phyloP scores from a whole-genome alignment of 2,329 filamentous ascomycete genomes.

The Nothophaeocryptopus gaeumannii region DNA sequence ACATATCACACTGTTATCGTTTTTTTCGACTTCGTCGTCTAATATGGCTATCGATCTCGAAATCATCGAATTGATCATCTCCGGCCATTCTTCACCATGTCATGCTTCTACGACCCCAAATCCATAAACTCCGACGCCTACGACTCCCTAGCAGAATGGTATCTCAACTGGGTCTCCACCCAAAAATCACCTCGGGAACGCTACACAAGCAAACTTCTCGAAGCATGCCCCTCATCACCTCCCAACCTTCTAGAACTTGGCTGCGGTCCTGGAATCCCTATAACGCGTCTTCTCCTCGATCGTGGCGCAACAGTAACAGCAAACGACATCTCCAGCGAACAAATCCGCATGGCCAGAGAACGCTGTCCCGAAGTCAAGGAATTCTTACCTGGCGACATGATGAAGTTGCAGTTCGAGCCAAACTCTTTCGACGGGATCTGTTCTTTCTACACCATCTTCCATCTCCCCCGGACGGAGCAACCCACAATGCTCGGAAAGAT shows the following conservation, averaged over 20 bases:
- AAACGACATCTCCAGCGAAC: slow-evolving; percentile 26
- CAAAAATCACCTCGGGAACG: slow-evolving; percentile 31
- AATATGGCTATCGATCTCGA: no score
- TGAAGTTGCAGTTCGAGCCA: slow-evolving; percentile 20
- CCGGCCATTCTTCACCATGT: no score
- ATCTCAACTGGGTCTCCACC: slow-evolving; percentile 37
- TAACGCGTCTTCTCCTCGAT: slow-evolving; percentile 26
- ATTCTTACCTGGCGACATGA: slow-evolving; percentile 24
- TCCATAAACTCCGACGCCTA: slow-evolving; percentile 30
- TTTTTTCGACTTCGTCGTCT: no score
- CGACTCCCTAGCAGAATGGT: slow-evolving; percentile 38
- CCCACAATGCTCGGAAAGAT: slow-evolving; percentile 21
- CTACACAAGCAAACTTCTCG: slow-evolving; percentile 35
- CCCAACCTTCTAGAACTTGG: slow-evolving; percentile 40
- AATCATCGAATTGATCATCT: no score
- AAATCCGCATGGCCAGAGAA: slow-evolving; percentile 20
- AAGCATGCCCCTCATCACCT: slow-evolving; percentile 14
- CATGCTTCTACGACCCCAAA: slow-evolving; percentile 10
- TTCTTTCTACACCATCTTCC: slow-evolving; percentile 28
- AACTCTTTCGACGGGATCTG: slow-evolving; percentile 20
- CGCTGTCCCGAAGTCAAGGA: slow-evolving; percentile 19
- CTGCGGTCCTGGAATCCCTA: slow-evolving; percentile 42
- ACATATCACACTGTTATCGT: no score
- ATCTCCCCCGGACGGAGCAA: slow-evolving; percentile 28
- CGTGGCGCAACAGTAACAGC: slow-evolving; percentile 21